Evolutionary conservation across 768 basidiomycete species (phyloP).

Genomic region (Lactifluus subvellereus): DNA sequence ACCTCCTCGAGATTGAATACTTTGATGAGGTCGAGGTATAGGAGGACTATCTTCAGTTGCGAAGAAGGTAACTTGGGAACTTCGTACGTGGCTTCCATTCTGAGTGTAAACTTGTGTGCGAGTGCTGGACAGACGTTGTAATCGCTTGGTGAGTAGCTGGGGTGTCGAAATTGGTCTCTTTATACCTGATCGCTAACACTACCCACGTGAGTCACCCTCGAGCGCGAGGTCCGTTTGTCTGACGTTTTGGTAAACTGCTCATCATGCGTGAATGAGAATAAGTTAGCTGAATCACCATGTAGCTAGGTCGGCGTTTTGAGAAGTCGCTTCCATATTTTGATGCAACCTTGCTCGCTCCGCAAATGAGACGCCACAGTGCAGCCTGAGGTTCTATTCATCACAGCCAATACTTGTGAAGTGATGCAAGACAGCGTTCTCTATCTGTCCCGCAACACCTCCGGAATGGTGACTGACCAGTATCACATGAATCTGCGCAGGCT

Average conservation of each 20-base stretch:
- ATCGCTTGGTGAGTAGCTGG: not conserved
- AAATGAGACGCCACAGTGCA: not conserved
- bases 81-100: not conserved
- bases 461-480: not conserved
- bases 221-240: not conserved
- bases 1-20: not conserved
- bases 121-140: not conserved
- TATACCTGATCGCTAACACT: not conserved
- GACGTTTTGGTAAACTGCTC: not conserved
- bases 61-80: not conserved
- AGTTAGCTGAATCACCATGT: not conserved
- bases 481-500: not conserved
- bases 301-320: not conserved
- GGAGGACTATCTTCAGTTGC: not conserved
- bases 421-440: not conserved
- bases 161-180: not conserved
- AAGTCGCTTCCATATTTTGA: not conserved
- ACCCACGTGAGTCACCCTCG: not conserved
- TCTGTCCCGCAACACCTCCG: not conserved
- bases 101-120: not conserved
- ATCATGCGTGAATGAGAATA: not conserved
- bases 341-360: not conserved
- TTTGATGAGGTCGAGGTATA: conserved; percentile 7
- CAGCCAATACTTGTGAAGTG: not conserved
- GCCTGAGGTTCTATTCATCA: not conserved